Base-by-base conservation (phyloP, 2,329 filamentous ascomycete species). In the Aspergillus viridinutans region DNA sequence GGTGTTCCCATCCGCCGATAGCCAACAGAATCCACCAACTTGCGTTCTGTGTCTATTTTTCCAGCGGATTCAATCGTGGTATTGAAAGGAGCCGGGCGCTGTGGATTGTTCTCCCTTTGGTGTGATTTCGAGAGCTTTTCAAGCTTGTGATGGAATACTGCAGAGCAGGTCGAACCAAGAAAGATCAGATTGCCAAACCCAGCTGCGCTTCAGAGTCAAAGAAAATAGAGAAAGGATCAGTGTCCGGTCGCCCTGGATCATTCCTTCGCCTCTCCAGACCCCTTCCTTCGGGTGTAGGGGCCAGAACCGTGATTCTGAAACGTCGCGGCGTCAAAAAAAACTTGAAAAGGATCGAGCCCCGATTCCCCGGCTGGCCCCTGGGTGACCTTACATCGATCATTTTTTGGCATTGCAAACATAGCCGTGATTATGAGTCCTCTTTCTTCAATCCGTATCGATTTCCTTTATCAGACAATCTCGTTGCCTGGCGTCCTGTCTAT, bases 1-100 rank as follows among this genome's bases (percentile, higher is more conserved):
- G 81, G 80, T 45, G 86, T 89, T 58, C 85, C 87, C 21, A 88
- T 89, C 67, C 81, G 85, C 64, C 81, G 83, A 80, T 88, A 77
- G 59, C 26, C 40, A 14, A 70, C 14, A 28, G 64, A 49, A 23
- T 28, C 20, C 38, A 20, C 20, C 49, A 54, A 35, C 25, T 26
- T 25, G 20, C 53, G 14, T 10, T 35, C 48, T 52, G n/a, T 35
- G 43, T 26, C 47, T 53, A 47, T 21, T 29, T 55, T 32, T 23
- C 43, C 32, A 35, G 32, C 48, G 45, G 55, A 47, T 12, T 64
- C 60, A 52, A 58, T 61, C 61, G 64, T 65, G 57, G 54, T 64
- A 63, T 66, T 58, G 70, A 72, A 47, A 70, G 61, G 57, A 71
- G 67, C 69, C 65, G 65, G 71, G 70, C 68, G 70, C 69, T 68